Conservation (phyloP, 768 basidiomycete species). For the Termitomyces sp. region DNA sequence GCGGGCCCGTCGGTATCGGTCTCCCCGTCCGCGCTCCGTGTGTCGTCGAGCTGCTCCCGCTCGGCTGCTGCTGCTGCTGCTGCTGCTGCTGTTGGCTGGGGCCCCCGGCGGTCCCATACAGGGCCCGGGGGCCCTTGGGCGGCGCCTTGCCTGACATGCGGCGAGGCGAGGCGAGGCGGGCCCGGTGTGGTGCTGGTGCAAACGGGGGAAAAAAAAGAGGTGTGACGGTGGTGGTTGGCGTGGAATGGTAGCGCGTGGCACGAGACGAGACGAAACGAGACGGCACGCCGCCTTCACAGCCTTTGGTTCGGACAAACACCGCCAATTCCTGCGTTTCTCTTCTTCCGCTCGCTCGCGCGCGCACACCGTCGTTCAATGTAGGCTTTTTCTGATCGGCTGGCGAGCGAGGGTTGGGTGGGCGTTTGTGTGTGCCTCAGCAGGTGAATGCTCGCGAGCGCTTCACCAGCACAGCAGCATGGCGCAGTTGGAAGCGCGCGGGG, state of each 20-base stretch:
- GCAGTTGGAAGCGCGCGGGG: constrained; percentile 3
- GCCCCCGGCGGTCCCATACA: constrained; percentile 36
- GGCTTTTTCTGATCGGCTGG: too few species aligned
- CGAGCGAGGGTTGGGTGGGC: too few species aligned
- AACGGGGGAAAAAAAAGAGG: background rate
- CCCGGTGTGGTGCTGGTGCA: background rate
- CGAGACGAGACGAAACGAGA: too few species aligned
- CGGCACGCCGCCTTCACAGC: too few species aligned
- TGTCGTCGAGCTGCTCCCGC: background rate
- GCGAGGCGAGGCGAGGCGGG: background rate
- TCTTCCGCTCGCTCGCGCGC: too few species aligned
- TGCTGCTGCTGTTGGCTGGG: constrained; percentile 30
- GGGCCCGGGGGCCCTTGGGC: constrained; percentile 69
- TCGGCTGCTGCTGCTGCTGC: constrained; percentile 21
- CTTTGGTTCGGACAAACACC: background rate
- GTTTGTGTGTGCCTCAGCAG: too few species aligned
- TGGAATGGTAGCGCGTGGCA: too few species aligned
- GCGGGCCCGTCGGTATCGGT: constrained; percentile 11
- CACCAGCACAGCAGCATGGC: background rate
- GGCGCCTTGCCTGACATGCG: constrained; percentile 77
- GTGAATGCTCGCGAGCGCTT: background rate
- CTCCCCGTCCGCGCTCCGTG: background rate
- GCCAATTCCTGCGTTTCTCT: background rate
- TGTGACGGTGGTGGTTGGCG: too few species aligned
- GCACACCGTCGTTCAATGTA: too few species aligned